Percentiles rank a stretch among this genome's conserved stretches.
phyloP scores from a whole-genome alignment of 805 yeast species.

The Suhomyces emberorum region DNA sequence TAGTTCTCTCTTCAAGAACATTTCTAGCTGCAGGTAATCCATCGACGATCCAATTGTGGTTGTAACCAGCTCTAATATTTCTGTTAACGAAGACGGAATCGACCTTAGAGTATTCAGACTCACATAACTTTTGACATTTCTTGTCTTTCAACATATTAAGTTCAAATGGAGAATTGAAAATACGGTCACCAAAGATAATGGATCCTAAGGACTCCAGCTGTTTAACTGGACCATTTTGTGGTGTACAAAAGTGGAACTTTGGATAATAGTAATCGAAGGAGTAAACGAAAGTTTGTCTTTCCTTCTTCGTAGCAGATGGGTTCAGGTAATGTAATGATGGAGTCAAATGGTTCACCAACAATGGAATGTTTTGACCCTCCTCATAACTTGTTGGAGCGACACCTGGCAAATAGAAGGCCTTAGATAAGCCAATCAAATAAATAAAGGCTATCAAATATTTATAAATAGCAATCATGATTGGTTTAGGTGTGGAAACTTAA shows the following conservation, averaged over 20 bases:
- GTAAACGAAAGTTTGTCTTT: conserved; percentile 55
- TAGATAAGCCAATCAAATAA: conserved; percentile 16
- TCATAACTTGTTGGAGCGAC: conserved; percentile 90
- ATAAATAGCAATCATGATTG: not conserved
- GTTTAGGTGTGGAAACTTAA: too few relatives aligned
- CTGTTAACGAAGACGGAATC: conserved; percentile 77
- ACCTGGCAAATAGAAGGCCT: conserved; percentile 88
- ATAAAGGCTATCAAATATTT: conserved; percentile 14
- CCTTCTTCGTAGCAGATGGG: conserved; percentile 23
- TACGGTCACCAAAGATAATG: conserved; percentile 91
- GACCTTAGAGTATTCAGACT: conserved; percentile 51
- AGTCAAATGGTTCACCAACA: conserved; percentile 86
- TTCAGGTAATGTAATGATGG: conserved; percentile 55
- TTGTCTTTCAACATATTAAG: conserved; percentile 72
- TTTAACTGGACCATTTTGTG: conserved; percentile 59
- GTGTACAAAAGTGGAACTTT: conserved; percentile 80
- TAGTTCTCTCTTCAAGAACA: conserved; percentile 54
- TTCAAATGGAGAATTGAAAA: conserved; percentile 86
- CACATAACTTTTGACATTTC: conserved; percentile 68
- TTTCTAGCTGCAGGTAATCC: conserved; percentile 88
- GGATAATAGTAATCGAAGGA: conserved; percentile 83
- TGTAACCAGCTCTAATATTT: conserved; percentile 77
- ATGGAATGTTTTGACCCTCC: conserved; percentile 67
- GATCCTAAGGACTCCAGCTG: conserved; percentile 92
- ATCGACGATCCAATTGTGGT: conserved; percentile 90